Base-by-base conservation (phyloP, 1,284 basidiomycete species). In the Inonotus hispidus region DNA sequence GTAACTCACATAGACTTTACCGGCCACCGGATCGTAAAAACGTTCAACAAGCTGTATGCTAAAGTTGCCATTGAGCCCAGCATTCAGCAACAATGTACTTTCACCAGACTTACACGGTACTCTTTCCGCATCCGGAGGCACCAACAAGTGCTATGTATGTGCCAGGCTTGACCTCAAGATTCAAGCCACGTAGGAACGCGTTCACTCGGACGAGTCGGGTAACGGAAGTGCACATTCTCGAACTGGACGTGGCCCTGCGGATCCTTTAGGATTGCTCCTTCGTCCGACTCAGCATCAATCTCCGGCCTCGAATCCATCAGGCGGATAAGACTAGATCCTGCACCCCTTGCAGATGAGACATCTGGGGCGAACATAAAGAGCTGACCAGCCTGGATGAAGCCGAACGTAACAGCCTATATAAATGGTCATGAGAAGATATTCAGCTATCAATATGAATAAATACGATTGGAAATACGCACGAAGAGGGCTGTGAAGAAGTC, bases 341-440 rank as follows among this genome's bases (percentile, higher is more conserved):
- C 89, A 27, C 87, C 82, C 68, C 86, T 87, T 38, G 95, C 95
- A 1, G 90, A 91, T 4, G 91, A 93, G 55, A 97, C 84, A 71
- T 98, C 95, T 21, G 95, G 95, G 1, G 96, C 95, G 71, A 93
- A 98, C 13, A 85, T 83, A 77, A 98, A 97, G 32, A 96, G 85
- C 68, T 90, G 90, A 57, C 90, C 90, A 19, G 90, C 89, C 72
- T 93, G 89, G 59, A 91, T 89, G 32, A 88, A 79, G 62, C 85
- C 83, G 70, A 92, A 92, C 2, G 82, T 83, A 11, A 85, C 83
- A 65, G 79, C 81, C 88, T 90, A 65, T 6, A 65, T 50, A 65
- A 69, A 64, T 69, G 72, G n/a, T 66, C 32, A 32, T 32, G 32
- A 8, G 32, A 4, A n/a, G 58, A 4, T 16, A 90, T 90, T 85